These are phyloP conservation scores for Boletales sp. DNA, from an alignment of 768 basidiomycete species.

Conservation along the genomic window DNA sequence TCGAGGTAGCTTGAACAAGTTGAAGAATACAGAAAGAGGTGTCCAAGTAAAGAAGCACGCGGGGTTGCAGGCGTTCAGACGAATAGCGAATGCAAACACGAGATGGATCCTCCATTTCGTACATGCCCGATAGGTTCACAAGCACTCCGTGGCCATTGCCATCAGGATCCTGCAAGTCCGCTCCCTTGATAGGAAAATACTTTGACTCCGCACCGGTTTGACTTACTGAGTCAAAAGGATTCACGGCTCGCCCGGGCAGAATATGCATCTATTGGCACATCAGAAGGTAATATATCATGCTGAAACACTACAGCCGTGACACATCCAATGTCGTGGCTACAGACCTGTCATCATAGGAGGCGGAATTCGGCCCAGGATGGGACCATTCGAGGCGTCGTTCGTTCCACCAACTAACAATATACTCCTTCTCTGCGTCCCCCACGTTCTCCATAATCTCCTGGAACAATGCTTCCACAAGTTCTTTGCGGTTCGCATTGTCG, in stretches of 20 bases:
- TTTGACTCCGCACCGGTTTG: no score
- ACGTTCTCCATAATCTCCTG: conserved; percentile 60
- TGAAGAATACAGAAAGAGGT: not conserved
- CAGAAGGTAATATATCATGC: no score
- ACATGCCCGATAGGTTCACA: no score
- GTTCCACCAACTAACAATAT: conserved; percentile 73
- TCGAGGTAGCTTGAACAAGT: not conserved
- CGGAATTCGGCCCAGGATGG: not conserved
- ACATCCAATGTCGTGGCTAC: not conserved
- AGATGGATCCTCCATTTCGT: no score
- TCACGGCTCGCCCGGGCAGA: no score
- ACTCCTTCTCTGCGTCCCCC: conserved; percentile 67
- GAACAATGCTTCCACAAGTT: conserved; percentile 57
- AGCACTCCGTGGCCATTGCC: no score
- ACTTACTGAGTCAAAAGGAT: no score
- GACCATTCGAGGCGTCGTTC: conserved; percentile 34
- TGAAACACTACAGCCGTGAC: conserved; percentile 10
- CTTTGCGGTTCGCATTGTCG: conserved; percentile 30
- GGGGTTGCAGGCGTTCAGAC: not conserved
- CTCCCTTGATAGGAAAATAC: no score
- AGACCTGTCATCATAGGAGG: not conserved
- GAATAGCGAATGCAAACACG: no score
- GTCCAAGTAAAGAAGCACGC: not conserved
- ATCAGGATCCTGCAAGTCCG: no score
- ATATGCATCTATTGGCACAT: no score